Evolutionary conservation across 1,139 yeast species (phyloP).

Genomic region (Sugiyamaella pinicola): DNA sequence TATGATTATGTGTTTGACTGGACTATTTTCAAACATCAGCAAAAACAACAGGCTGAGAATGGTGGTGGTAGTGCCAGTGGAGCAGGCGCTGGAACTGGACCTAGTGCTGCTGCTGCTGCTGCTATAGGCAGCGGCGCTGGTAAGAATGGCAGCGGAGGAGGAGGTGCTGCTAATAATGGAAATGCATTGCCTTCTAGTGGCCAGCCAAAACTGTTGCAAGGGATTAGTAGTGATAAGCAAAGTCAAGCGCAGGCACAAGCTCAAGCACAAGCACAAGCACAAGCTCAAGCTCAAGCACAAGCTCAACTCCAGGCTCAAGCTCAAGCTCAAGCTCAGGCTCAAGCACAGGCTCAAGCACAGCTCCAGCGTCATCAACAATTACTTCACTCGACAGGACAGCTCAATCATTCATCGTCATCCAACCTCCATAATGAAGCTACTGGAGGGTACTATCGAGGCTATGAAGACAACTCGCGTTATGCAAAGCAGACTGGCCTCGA

Average conservation of each 20-base stretch:
- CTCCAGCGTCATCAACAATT: slow-evolving; percentile 34
- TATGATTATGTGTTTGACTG: slow-evolving; percentile 97
- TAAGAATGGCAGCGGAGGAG: neutral
- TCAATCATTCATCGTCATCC: slow-evolving; percentile 4
- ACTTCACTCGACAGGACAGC: neutral
- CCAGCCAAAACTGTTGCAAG: slow-evolving; percentile 2
- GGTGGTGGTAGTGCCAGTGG: slow-evolving; percentile 7
- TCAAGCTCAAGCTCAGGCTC: slow-evolving; percentile 23
- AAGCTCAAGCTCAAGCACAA: slow-evolving; percentile 25
- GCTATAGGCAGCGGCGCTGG: neutral
- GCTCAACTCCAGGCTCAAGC: slow-evolving; percentile 24
- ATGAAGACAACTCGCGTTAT: slow-evolving; percentile 9
- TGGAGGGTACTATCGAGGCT: slow-evolving; percentile 8
- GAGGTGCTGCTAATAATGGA: slow-evolving; percentile 2
- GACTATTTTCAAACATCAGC: slow-evolving; percentile 84
- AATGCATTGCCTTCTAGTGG: slow-evolving; percentile 11
- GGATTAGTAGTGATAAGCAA: slow-evolving; percentile 9
- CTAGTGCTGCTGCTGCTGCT: neutral
- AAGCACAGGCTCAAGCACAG: slow-evolving; percentile 23
- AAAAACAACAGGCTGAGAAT: slow-evolving; percentile 23
- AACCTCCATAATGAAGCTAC: slow-evolving; percentile 9
- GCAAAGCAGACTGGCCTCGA: neutral
- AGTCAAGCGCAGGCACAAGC: slow-evolving; percentile 9
- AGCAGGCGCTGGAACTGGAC: slow-evolving; percentile 7
- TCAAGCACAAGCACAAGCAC: slow-evolving; percentile 22